phyloP scores from a whole-genome alignment of 2,329 filamentous ascomycete species.

The Calonectria leucothoes region DNA sequence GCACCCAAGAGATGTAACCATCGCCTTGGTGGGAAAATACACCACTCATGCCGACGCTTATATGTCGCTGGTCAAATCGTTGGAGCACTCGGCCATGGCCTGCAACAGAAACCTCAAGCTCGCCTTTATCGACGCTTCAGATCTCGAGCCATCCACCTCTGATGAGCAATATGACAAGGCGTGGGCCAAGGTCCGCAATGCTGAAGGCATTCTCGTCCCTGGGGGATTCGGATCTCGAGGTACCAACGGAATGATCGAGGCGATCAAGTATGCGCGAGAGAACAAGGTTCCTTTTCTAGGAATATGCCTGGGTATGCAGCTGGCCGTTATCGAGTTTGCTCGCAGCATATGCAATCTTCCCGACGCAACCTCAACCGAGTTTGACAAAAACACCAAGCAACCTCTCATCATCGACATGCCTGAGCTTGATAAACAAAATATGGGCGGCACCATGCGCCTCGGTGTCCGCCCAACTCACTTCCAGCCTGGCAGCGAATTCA shows the following conservation, averaged over 20 bases:
- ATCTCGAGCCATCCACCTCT: neutral
- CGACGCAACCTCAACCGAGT: conserved; percentile 67
- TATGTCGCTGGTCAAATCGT: conserved; percentile 81
- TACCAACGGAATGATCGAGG: conserved; percentile 89
- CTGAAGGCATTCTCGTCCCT: conserved; percentile 64
- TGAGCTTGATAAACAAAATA: conserved; percentile 27
- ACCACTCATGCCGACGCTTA: conserved; percentile 87
- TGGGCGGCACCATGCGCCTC: conserved; percentile 90
- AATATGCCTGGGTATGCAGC: conserved; percentile 92
- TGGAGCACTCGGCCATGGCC: conserved; percentile 93
- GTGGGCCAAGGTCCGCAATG: conserved; percentile 83
- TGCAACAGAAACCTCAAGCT: conserved; percentile 70
- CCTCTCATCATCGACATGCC: conserved; percentile 92
- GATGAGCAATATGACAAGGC: conserved; percentile 80
- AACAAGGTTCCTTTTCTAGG: conserved; percentile 86
- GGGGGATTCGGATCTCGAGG: conserved; percentile 86
- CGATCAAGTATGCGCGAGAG: conserved; percentile 87
- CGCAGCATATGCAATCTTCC: conserved; percentile 77
- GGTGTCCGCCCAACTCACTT: conserved; percentile 81
- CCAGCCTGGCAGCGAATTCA: conserved; percentile 82
- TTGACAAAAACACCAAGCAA: conserved; percentile 66
- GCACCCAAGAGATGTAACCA: conserved; percentile 75
- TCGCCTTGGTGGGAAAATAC: conserved; percentile 95
- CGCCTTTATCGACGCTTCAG: neutral
- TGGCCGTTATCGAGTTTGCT: conserved; percentile 90